These are phyloP conservation scores for Oryza nivara DNA, from an alignment of 176 grass and related monocot genomes.

Conservation along the genomic window DNA sequence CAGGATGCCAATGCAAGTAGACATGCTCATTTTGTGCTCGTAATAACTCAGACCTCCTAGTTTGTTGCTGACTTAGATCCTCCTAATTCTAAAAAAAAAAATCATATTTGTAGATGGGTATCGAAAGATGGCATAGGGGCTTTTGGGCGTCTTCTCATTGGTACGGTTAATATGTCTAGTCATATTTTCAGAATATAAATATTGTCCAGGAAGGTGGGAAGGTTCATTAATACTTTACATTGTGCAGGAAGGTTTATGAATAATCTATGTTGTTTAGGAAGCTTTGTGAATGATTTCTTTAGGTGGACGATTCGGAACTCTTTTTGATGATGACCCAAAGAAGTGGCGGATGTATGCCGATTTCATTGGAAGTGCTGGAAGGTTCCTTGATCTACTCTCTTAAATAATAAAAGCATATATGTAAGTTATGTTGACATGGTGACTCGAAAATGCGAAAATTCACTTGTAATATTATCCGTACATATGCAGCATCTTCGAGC, in stretches of 20 bases:
- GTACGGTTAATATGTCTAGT: constrained; percentile 43
- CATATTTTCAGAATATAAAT: constrained; percentile 19
- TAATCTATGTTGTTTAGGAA: neutral
- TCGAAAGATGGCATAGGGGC: constrained; percentile 95
- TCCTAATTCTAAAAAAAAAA: neutral
- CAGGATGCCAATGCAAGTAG: neutral
- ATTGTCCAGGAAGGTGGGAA: neutral
- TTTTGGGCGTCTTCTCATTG: constrained; percentile 87
- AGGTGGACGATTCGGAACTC: constrained; percentile 83
- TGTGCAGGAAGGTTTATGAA: neutral
- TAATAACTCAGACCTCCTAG: neutral
- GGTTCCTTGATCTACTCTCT: constrained; percentile 47
- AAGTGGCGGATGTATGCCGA: constrained; percentile 99
- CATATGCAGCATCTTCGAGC: constrained; percentile 81
- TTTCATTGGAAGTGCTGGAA: constrained; percentile 94
- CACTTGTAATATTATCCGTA: constrained; percentile 25
- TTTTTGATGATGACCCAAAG: constrained; percentile 98
- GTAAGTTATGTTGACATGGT: constrained; percentile 6
- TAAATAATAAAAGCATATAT: constrained; percentile 9
- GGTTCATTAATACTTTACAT: constrained; percentile 27
- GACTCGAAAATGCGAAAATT: constrained; percentile 24
- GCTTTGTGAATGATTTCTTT: constrained; percentile 41
- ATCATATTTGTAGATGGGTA: constrained; percentile 72
- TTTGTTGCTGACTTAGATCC: constrained; percentile 27
- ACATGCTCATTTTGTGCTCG: constrained; percentile 9